Conservation (phyloP, 1,284 basidiomycete species). For the Rhodofomes roseus region DNA sequence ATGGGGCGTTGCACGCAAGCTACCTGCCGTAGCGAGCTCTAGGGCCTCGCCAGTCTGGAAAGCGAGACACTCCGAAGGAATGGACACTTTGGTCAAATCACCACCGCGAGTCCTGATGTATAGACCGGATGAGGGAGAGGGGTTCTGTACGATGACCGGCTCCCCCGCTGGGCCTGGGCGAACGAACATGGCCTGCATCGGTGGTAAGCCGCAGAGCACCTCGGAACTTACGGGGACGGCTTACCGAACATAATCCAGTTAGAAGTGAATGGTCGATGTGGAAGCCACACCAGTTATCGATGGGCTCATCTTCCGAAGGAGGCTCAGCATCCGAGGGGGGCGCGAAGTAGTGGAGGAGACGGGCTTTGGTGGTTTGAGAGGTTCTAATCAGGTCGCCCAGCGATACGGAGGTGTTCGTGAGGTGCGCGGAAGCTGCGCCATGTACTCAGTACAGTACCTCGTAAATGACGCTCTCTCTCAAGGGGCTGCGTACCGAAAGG, state of each 20-base stretch:
- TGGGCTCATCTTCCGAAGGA: constrained; percentile 52
- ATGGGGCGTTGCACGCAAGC: constrained; percentile 84
- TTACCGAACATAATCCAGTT: constrained; percentile 84
- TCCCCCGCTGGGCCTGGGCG: constrained; percentile 35
- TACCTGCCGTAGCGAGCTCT: constrained; percentile 76
- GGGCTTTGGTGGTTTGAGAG: constrained; percentile 76
- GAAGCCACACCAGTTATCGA: constrained; percentile 83
- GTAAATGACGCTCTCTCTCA: background rate
- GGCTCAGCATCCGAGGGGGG: constrained; percentile 39
- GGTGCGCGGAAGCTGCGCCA: constrained; percentile 51
- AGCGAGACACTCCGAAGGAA: constrained; percentile 78
- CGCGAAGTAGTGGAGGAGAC: constrained; percentile 90
- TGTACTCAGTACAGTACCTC: too few relatives aligned
- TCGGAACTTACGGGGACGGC: constrained; percentile 12
- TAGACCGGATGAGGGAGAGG: constrained; percentile 75
- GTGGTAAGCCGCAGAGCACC: constrained; percentile 22
- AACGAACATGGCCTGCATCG: constrained; percentile 74
- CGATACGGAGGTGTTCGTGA: constrained; percentile 61
- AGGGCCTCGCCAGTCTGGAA: constrained; percentile 95
- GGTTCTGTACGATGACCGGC: constrained; percentile 55
- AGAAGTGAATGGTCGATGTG: constrained; percentile 85
- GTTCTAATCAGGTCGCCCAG: constrained; percentile 58
- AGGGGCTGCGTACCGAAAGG: constrained; percentile 58
- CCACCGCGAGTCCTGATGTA: constrained; percentile 86
- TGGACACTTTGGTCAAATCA: constrained; percentile 73